These are phyloP conservation scores for Chalciporus pseudorubinellus DNA, from an alignment of 768 basidiomycete species.

Conservation along the genomic window DNA sequence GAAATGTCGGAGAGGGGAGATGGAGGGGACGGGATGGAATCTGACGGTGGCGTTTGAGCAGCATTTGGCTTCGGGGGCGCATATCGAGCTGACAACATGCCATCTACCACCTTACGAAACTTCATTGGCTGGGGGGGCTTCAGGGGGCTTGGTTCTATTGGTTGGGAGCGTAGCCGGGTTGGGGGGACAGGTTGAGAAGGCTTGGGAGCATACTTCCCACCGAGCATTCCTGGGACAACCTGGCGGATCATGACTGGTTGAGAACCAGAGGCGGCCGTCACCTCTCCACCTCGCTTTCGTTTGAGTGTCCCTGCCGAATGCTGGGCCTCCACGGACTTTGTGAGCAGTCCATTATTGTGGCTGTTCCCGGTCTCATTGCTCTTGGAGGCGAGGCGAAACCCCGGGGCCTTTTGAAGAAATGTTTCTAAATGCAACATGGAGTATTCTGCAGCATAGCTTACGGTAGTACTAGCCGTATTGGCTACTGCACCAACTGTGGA, in stretches of 20 bases:
- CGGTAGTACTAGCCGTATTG: conserved; percentile 9
- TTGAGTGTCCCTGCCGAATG: conserved; percentile 26
- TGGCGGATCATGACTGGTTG: conserved; percentile 35
- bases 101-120: conserved; percentile 40
- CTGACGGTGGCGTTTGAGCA: conserved; percentile 3
- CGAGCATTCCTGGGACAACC: conserved; percentile 36
- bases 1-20: conserved; percentile 27
- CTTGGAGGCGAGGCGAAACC: conserved; percentile 11
- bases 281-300: conserved; percentile 27
- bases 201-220: conserved; percentile 28
- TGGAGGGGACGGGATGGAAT: conserved; percentile 2
- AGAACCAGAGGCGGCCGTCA: conserved; percentile 11
- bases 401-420: conserved; percentile 6
- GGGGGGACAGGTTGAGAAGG: conserved; percentile 15
- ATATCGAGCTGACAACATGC: conserved; percentile 34
- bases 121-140: conserved; percentile 31
- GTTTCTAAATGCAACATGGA: not conserved
- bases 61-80: conserved; percentile 16
- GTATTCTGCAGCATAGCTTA: conserved; percentile 11
- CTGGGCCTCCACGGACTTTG: conserved; percentile 8
- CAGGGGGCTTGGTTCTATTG: conserved; percentile 15
- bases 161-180: conserved; percentile 3
- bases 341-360: conserved; percentile 7
- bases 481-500: conserved; percentile 1
- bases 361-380: conserved; percentile 8